Evolutionary conservation across 1,284 basidiomycete genomes (phyloP), one percentile per base, ranked within the genome.

Genomic region (Vanrija humicola): DNA sequence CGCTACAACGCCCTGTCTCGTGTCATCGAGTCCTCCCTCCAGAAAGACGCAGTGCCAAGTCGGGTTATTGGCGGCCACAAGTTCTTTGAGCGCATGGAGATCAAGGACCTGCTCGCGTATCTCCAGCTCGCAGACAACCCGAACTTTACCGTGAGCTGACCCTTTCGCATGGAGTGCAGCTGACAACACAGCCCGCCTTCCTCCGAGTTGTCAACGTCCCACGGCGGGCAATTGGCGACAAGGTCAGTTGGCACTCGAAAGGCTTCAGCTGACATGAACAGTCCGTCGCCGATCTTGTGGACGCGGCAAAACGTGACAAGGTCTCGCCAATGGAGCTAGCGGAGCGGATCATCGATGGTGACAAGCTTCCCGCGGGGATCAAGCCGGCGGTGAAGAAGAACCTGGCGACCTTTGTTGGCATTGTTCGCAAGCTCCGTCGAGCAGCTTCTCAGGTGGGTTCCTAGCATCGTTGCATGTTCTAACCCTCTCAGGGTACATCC

Each of bases 21-120:
- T 28, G 78, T 80, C 0, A 82, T 95, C 45, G 92, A 95, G 75
- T 82, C 81, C 15, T 85, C 86, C 1, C 74, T 96, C 19, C 88
- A 90, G 69, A 85, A 83, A 57, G 84, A 86, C 60, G 82, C 84
- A 28, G 88, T 96, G 45, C 90, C 90, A 0, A 85, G 82, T 65
- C 79, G 85, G 46, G 82, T 95, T 50, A 80, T 95, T 9, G 87
- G 85, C 15, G 90, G 90, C 0, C 85, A 88, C 71, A 89, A 87
- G 71, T 93, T 93, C 81, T 94, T 93, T 67, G 89, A 93, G 60
- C 85, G 90, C 8, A 73, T 83, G 62, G 89, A 90, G 79, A 83
- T 96, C 69, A 93, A 92, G 77, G 90, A 93, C 70, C 64, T 94
- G 21, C 77, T 95, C n/a, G 87, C 88, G 1, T 95, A 95, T 73